phyloP scores from a whole-genome alignment of 768 basidiomycete genomes.

The Phylloporus sp. region DNA sequence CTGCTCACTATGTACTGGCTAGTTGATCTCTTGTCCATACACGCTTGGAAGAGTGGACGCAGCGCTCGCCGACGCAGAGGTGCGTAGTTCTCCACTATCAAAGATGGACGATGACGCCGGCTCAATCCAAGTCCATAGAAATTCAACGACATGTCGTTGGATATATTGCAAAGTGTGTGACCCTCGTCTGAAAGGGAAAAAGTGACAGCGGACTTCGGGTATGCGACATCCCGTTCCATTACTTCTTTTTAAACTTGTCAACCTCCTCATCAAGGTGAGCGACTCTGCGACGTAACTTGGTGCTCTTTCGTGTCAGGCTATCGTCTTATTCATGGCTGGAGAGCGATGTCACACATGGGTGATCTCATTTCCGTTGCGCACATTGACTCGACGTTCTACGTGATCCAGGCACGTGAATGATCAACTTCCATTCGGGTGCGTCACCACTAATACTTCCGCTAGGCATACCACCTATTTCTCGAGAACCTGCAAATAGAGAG shows the following conservation, averaged over 20 bases:
- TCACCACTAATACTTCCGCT: neutral
- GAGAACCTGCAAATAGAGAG: neutral
- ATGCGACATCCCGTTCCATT: constrained; percentile 1
- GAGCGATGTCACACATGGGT: constrained; percentile 3
- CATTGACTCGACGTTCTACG: neutral
- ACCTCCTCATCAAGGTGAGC: neutral
- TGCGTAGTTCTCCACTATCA: neutral
- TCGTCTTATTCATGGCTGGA: constrained; percentile 6
- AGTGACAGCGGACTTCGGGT: neutral
- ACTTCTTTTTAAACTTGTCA: neutral
- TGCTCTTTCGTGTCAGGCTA: neutral
- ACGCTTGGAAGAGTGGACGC: neutral
- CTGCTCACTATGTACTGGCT: neutral
- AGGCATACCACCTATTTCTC: neutral
- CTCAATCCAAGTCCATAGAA: neutral
- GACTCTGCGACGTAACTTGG: neutral
- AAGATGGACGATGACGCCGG: neutral
- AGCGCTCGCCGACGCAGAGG: neutral
- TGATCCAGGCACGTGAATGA: neutral
- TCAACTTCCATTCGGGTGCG: neutral
- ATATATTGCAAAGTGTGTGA: neutral
- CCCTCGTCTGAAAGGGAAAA: neutral
- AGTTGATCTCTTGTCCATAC: neutral
- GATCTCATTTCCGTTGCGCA: neutral
- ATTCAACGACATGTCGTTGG: neutral